Evolutionary conservation across 2,329 filamentous ascomycete species (phyloP), one percentile per base, ranked within the genome.

Genomic region (Talaromyces sp.): DNA sequence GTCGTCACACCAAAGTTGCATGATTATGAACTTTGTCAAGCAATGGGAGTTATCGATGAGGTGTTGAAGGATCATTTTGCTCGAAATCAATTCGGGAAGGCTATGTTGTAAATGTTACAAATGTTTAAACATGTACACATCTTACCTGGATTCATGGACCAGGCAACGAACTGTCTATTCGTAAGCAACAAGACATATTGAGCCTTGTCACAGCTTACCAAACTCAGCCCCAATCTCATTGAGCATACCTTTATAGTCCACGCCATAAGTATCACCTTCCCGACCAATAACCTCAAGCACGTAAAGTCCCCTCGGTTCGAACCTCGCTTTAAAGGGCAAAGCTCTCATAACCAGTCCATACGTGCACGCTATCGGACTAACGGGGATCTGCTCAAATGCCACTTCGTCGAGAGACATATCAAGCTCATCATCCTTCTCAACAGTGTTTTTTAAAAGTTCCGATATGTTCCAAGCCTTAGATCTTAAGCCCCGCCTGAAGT

Each of bases 1-100:
- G 81, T 86, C 0, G 76, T 87, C 0, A 82, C 81, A 5, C 83
- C 83, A 7, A 83, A 77, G 60, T 70, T 84, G 68, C 79, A 82
- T 67, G 85, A 87, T 65, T 78, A 82, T 68, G 80, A 79, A 64
- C 72, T 87, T 18, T 79, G 79, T 48, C 75, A 79, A 64, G 81
- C 79, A 0, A 86, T 87, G 84, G 72, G 72, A n/a, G 70, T 81
- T 9, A 76, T 87, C 60, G 83, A 86, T 60, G 66, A 67, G 5
- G 74, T 72, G 12, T 64, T 77, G 21, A 64, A 60, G 35, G 61
- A 42, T 12, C 48, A 64, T 50, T 58, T 56, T 37, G 28, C 23
- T 21, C 25, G 37, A 28, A 14, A 23, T 16, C 28, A 33, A 7
- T 1, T 6, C n/a, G 33, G 14, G 14, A 63, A 23, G 9, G 37